A percentile compares a stretch with the other conserved stretches of the same genome.
phyloP scores from a whole-genome alignment of 2,329 filamentous ascomycete species.

The Alternaria sp. region DNA sequence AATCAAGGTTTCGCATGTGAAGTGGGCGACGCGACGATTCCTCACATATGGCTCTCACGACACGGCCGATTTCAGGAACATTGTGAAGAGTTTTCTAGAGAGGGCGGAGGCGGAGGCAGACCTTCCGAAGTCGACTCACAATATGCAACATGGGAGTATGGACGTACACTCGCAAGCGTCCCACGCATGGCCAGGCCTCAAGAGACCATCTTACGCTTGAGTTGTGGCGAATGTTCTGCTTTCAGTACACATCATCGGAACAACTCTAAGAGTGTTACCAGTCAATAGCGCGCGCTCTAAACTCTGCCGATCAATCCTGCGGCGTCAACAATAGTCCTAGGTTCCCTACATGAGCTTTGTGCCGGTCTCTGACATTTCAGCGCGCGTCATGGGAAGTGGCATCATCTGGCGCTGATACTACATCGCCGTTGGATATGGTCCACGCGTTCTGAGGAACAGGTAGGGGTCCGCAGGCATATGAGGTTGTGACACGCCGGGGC shows the following conservation, averaged over 20 bases:
- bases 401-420: background rate
- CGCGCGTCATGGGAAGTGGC: background rate
- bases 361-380: background rate
- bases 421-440: background rate
- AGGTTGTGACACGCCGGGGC: background rate
- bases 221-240: background rate
- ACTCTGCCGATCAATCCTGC: background rate
- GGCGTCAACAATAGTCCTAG: background rate
- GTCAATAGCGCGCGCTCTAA: background rate
- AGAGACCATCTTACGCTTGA: conserved; percentile 8
- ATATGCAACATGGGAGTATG: background rate
- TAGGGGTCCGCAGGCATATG: background rate
- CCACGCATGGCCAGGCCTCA: background rate
- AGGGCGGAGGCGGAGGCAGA: conserved; percentile 16
- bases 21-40: conserved; percentile 26
- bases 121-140: background rate
- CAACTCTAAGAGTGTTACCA: background rate
- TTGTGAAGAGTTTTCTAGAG: conserved; percentile 27
- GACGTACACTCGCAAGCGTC: background rate
- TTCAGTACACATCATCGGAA: background rate
- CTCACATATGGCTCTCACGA: background rate
- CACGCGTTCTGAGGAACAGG: background rate
- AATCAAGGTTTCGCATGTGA: conserved; percentile 26
- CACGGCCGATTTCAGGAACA: conserved; percentile 24
- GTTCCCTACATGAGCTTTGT: background rate